A percentile compares a stretch with the other conserved stretches of the same genome.
phyloP scores from a whole-genome alignment of 352 stramenopile species.

The Globisporangium nunn region DNA sequence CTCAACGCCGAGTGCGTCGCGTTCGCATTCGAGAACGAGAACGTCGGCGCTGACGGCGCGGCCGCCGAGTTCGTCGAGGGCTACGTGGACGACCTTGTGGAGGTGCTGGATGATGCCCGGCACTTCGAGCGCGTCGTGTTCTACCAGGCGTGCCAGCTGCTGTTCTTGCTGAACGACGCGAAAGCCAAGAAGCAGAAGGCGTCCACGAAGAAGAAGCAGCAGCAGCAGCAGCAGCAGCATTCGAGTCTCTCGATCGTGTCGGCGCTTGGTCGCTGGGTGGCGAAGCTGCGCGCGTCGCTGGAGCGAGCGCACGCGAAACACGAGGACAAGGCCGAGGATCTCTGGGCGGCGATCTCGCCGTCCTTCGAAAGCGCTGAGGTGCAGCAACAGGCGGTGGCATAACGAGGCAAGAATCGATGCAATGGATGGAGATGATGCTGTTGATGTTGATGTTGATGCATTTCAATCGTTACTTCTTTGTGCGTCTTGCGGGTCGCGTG shows the following conservation, averaged over 20 bases:
- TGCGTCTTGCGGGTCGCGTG: no score
- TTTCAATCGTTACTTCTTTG: no score
- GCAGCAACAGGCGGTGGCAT: constrained; percentile 9
- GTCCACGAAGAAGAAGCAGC: constrained; percentile 12
- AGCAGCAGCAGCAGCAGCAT: constrained; percentile 7
- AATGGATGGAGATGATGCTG: no score
- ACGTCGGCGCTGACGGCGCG: constrained; percentile 29
- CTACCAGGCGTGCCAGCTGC: constrained; percentile 52
- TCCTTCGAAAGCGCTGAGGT: constrained; percentile 13
- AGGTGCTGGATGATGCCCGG: constrained; percentile 40
- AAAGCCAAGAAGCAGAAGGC: constrained; percentile 26
- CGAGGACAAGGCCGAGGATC: constrained; percentile 39
- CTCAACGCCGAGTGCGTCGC: constrained; percentile 54
- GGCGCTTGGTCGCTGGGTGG: constrained; percentile 31
- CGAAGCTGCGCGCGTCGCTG: constrained; percentile 31
- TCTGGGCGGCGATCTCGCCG: constrained; percentile 34
- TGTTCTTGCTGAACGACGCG: constrained; percentile 32
- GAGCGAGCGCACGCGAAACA: constrained; percentile 24
- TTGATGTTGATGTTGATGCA: constrained; percentile 2
- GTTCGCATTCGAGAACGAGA: constrained; percentile 48
- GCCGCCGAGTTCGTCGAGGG: constrained; percentile 35
- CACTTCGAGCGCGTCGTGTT: constrained; percentile 58
- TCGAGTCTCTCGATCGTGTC: constrained; percentile 8
- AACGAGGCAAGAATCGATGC: constrained; percentile 13
- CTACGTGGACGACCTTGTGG: constrained; percentile 37